Percentiles rank a stretch among this genome's conserved stretches.
Conservation (phyloP, 805 yeast genomes). For the Starmerella khaoyaiensis region DNA sequence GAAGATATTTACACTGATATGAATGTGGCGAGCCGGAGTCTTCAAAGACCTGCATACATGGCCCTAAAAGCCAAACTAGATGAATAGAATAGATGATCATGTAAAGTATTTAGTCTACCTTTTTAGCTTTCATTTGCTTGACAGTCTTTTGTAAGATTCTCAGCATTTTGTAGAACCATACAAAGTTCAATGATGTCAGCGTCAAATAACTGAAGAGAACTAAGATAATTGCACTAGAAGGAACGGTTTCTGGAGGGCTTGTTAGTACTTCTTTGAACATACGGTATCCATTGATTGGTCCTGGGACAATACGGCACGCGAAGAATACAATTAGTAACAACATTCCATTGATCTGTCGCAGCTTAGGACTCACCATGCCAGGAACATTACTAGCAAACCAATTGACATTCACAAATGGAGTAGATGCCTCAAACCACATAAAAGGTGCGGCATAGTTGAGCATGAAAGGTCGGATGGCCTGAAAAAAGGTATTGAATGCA, state of each 20-base stretch:
- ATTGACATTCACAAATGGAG: conserved; percentile 88
- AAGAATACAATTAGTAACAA: conserved; percentile 59
- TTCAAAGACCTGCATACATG: conserved; percentile 35
- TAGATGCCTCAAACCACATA: conserved; percentile 71
- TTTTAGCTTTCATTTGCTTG: conserved; percentile 7
- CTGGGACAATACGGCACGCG: conserved; percentile 72
- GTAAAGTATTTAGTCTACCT: not conserved
- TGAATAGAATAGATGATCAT: not conserved
- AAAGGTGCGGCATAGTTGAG: conserved; percentile 74
- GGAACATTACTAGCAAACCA: conserved; percentile 82
- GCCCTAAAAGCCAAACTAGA: conserved; percentile 28
- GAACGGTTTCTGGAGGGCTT: conserved; percentile 29
- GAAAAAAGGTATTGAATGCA: conserved; percentile 58
- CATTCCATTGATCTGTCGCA: conserved; percentile 58
- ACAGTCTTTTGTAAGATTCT: conserved; percentile 45
- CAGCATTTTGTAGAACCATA: conserved; percentile 86
- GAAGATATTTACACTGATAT: conserved; percentile 75
- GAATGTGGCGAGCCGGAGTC: conserved; percentile 43
- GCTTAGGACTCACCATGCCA: conserved; percentile 43
- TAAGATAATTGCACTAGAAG: conserved; percentile 36
- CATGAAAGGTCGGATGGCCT: conserved; percentile 58
- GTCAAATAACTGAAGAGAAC: conserved; percentile 47
- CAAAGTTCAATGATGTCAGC: conserved; percentile 55
- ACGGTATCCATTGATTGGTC: conserved; percentile 52
- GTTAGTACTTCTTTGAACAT: conserved; percentile 27